Evolutionary conservation across 371 early-diverging fungal genomes (phyloP), one percentile per base, ranked within the genome.

Genomic region (Lichtheimia ornata): DNA sequence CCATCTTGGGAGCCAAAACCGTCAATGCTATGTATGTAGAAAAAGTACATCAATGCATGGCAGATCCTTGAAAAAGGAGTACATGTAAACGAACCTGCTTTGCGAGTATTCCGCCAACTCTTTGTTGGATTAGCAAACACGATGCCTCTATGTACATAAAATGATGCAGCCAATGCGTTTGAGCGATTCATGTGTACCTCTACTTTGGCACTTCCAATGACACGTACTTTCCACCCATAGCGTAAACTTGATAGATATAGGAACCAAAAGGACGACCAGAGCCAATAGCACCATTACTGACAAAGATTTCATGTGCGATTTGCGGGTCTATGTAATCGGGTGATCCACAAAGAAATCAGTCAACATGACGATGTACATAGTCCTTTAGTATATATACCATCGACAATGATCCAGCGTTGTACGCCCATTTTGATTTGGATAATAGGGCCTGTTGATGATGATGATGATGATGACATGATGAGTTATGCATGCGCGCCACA

Each of bases 271-370:
- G 51, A 53, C 68, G n/a, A 11, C 53, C 49, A 6, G 68, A 68
- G 2, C 64, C 57, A 7, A 43, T n/a, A 11, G 27, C 53, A 14
- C 68, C 68, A 4, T 60, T 30, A 4, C 57, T 61, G 35, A 56
- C 59, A 44, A 70, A 62, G 4, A 70, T 41, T 18, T 70, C 70
- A 44, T 70, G 70, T 1, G 66, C 63, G 30, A 70, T 45, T 27
- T 56, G 17, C 14, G 70, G 61, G 41, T 70, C 47, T 47, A 43
- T 45, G 13, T n/a, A 18, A 45, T 28, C 28, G 28, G 0, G 28
- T 28, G 28, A 18, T 18, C 17, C 15, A 47, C 14, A 47, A 12
- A 9, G 14, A 1, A 1, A 47, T 47, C 22, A 22, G 5, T 20
- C 11, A 7, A 47, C 5, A 18, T 6, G 18, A 7, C 4, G 7